A percentile compares a stretch with the other conserved stretches of the same genome.
phyloP scores from a whole-genome alignment of 2,329 filamentous ascomycete genomes.

The Hymenoscyphus occultus region DNA sequence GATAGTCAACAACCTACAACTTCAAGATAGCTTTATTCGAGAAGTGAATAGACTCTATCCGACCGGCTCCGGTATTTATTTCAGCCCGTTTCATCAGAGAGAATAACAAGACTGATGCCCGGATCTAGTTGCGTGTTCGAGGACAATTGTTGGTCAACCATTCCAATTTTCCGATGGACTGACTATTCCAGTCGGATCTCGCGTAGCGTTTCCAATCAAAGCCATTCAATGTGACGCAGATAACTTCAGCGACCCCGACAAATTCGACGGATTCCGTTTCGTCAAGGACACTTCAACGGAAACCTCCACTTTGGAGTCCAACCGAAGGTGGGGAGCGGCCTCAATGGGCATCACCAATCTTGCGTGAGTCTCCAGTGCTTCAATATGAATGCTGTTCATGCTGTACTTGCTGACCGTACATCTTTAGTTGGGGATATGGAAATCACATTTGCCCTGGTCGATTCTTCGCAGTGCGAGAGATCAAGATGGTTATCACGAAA shows the following conservation, averaged over 20 bases:
- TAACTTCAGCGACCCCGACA: not conserved
- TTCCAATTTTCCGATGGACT: constrained; percentile 5
- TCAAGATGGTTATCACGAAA: constrained; percentile 22
- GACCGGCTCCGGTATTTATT: constrained; percentile 1
- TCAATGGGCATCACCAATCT: not conserved
- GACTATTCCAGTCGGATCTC: not conserved
- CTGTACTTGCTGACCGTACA: not conserved
- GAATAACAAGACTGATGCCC: too few species aligned
- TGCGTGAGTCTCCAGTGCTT: not conserved
- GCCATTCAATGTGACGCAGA: not conserved
- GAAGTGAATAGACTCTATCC: constrained; percentile 6
- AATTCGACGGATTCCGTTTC: constrained; percentile 10
- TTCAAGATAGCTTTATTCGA: constrained; percentile 8
- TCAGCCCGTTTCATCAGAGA: too few species aligned
- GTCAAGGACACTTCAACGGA: not conserved
- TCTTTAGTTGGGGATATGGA: constrained; percentile 24
- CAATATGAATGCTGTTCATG: not conserved
- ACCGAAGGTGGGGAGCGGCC: not conserved
- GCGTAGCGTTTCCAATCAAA: not conserved
- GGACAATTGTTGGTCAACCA: not conserved
- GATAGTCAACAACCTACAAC: not conserved
- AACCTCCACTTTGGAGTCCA: not conserved
- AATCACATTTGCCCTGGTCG: constrained; percentile 30
- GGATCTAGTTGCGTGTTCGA: not conserved
- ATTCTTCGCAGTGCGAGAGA: constrained; percentile 27